Base-by-base conservation (phyloP, 2,329 filamentous ascomycete species). In the Pseudogymnoascus verrucosus region DNA sequence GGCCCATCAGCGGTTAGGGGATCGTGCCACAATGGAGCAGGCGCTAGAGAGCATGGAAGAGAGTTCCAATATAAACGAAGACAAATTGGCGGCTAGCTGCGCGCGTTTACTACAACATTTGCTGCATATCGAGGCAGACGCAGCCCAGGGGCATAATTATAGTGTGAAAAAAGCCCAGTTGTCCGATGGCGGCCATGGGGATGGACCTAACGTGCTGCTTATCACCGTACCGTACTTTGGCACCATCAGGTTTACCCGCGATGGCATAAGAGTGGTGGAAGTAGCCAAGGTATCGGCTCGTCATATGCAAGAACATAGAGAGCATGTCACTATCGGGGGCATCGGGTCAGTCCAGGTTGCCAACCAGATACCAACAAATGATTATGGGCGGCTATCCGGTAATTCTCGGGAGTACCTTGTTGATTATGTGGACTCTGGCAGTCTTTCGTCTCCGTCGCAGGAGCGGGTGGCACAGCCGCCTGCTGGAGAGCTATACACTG, bases 21-120 rank as follows among this genome's bases (percentile, higher is more conserved):
- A 80, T 66, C 74, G 77, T 12, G 77, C 70, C 4, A 72, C 77
- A 65, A 69, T 78, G 26, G 76, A 78, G 62, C 71, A 74, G 26
- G 70, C 69, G 0, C 71, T 75, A 7, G 73, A 74, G 57, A 73
- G 68, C 42, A 77, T 79, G 11, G 63, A 68, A 11, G 63, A 67
- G 5, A 64, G 74, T 21, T 68, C 64, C 34, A 65, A 67, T 12
- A 42, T 68, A n/a, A 73, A 72, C 60, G 40, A 66, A 5, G 77
- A 78, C 65, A 63, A 63, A 0, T 65, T 78, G 1, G 73, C 68
- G 21, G 69, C 67, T 6, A 67, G 74, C 60, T 69, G 72, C 54
- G 71, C 70, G n/a, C 68, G 68, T 14, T 64, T 76, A 39, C 65
- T 77, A 14, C 66, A 67, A 14, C 66, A 69, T 23, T 66, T 77